Evolutionary conservation across 2,329 filamentous ascomycete species (phyloP).

Genomic region (Apiospora kogelbergensis): DNA sequence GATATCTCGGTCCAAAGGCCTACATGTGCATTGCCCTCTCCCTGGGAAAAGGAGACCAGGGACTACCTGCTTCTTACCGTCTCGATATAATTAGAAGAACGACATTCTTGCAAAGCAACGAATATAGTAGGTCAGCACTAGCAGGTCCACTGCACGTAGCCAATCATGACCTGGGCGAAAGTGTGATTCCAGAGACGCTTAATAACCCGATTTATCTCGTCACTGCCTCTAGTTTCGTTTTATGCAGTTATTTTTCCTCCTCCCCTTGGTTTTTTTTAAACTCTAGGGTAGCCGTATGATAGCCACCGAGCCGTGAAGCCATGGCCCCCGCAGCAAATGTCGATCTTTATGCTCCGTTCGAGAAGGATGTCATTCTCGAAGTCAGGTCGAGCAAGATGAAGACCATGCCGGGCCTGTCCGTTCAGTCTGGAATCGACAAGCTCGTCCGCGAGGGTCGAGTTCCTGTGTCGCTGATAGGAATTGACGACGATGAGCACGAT

Average conservation of each 20-base stretch:
- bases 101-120: no score
- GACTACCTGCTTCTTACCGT: no score
- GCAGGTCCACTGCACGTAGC: not conserved
- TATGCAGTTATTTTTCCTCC: not conserved
- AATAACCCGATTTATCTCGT: not conserved
- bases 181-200: not conserved
- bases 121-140: no score
- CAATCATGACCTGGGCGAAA: not conserved
- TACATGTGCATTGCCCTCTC: no score
- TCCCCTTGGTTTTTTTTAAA: no score
- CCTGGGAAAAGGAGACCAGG: not conserved
- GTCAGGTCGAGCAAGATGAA: slow-evolving; percentile 59
- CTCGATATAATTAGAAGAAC: no score
- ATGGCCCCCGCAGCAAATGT: slow-evolving; percentile 28
- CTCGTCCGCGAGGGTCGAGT: slow-evolving; percentile 41
- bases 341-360: slow-evolving; percentile 43
- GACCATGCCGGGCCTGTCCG: slow-evolving; percentile 48
- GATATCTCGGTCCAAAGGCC: no score
- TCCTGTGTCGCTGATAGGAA: slow-evolving; percentile 47
- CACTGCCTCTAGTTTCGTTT: not conserved
- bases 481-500: slow-evolving; percentile 62
- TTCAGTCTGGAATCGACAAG: slow-evolving; percentile 60
- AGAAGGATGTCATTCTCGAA: slow-evolving; percentile 52
- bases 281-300: no score
- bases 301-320: not conserved